Evolutionary conservation across 2,329 filamentous ascomycete species (phyloP).

Genomic region (Cercospora zeina): DNA sequence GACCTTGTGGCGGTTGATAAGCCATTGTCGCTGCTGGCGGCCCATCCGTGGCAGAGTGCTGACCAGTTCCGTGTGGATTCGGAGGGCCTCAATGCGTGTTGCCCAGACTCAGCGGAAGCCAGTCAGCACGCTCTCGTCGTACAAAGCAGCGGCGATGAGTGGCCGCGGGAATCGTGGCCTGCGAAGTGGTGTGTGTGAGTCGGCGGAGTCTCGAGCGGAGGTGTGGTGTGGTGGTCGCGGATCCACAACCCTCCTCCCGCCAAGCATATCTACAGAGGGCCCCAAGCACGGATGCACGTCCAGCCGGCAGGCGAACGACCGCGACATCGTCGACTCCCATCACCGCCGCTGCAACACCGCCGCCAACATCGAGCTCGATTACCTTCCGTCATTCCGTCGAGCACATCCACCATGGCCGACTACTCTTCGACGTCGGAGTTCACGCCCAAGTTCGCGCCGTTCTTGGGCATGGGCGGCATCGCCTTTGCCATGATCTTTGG

Average conservation of each 20-base stretch:
- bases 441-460: conserved; percentile 79
- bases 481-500: conserved; percentile 81
- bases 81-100: background rate
- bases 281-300: background rate
- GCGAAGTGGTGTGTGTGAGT: background rate
- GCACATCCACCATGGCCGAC: conserved; percentile 44
- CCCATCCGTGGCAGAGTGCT: conserved; percentile 27
- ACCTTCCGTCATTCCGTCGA: conserved; percentile 5
- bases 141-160: background rate
- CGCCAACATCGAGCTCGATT: conserved; percentile 5
- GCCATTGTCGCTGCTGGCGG: conserved; percentile 52
- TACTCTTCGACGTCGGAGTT: conserved; percentile 49
- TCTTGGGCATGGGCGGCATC: conserved; percentile 83
- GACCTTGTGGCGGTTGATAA: conserved; percentile 61
- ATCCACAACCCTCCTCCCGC: background rate
- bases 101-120: conserved; percentile 1
- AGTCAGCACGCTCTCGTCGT: background rate
- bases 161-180: background rate
- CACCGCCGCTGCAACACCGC: conserved; percentile 11
- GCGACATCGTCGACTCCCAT: conserved; percentile 3
- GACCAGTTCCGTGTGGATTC: conserved; percentile 6
- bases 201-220: conserved; percentile 1
- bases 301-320: background rate
- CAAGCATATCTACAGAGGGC: background rate
- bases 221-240: conserved; percentile 1